Conservation (phyloP, 2,329 filamentous ascomycete genomes). For the Aspergillus ibericus region DNA sequence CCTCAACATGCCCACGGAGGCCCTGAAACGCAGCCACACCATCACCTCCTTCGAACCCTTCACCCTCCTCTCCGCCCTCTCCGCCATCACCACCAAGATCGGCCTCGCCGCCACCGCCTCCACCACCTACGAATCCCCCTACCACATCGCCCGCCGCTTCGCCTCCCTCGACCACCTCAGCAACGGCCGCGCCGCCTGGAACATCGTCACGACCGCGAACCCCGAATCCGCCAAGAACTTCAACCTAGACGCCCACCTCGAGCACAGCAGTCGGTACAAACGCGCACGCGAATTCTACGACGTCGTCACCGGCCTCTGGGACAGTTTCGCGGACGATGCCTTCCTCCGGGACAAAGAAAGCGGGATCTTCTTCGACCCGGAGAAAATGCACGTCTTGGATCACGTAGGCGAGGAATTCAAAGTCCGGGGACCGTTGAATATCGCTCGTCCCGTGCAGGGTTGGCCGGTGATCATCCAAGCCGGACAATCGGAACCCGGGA, state of each 20-base stretch:
- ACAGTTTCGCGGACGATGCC: conserved; percentile 58
- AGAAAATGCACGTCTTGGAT: conserved; percentile 54
- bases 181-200: conserved; percentile 54
- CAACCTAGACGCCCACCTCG: conserved; percentile 51
- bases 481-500: conserved; percentile 54
- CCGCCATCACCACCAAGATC: conserved; percentile 51
- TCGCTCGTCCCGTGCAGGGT: conserved; percentile 54
- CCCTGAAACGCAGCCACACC: conserved; percentile 58
- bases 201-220: conserved; percentile 56
- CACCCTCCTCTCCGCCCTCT: conserved; percentile 53
- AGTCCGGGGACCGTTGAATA: conserved; percentile 53
- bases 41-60: conserved; percentile 60
- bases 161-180: conserved; percentile 55
- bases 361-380: conserved; percentile 53
- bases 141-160: conserved; percentile 55
- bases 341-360: conserved; percentile 51
- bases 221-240: conserved; percentile 57
- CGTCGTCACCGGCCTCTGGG: conserved; percentile 55
- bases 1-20: conserved; percentile 58
- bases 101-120: conserved; percentile 55
- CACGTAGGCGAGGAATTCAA: conserved; percentile 52
- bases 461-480: conserved; percentile 59
- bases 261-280: conserved; percentile 53
- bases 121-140: conserved; percentile 55
- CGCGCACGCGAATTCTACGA: conserved; percentile 56